Evolutionary conservation across 2,329 filamentous ascomycete species (phyloP).

Genomic region (Clarireedia monteithiana): DNA sequence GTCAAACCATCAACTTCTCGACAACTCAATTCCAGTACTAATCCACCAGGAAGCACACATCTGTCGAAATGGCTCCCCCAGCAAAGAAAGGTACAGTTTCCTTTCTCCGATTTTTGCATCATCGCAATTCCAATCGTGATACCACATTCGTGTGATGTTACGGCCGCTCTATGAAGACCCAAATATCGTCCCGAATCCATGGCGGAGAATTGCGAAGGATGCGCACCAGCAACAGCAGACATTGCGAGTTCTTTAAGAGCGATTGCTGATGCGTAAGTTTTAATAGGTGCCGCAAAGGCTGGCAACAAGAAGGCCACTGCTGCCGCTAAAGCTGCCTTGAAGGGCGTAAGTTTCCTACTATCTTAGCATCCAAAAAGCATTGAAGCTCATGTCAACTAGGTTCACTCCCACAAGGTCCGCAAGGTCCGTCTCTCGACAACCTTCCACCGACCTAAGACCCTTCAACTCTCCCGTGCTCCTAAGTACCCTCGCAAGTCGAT

Average conservation of each 20-base stretch:
- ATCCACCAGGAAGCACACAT: conserved; percentile 18
- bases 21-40: conserved; percentile 16
- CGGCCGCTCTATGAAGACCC: conserved; percentile 9
- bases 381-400: conserved; percentile 36
- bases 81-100: conserved; percentile 30
- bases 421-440: conserved; percentile 89
- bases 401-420: conserved; percentile 75
- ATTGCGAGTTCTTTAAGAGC: conserved; percentile 67
- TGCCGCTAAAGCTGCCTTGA: conserved; percentile 92
- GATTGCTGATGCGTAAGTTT: conserved; percentile 61
- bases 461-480: conserved; percentile 79
- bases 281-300: conserved; percentile 46
- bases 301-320: conserved; percentile 80
- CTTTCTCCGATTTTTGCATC: conserved; percentile 13
- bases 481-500: conserved; percentile 98
- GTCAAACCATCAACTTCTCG: conserved; percentile 11
- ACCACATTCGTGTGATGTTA: conserved; percentile 14
- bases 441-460: conserved; percentile 98
- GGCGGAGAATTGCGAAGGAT: conserved; percentile 17
- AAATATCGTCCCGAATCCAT: conserved; percentile 7
- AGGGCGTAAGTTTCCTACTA: conserved; percentile 65
- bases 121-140: conserved; percentile 12
- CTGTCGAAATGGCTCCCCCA: conserved; percentile 27
- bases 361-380: conserved; percentile 34
- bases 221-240: conserved; percentile 58